A percentile compares a stretch with the other conserved stretches of the same genome.
These are phyloP conservation scores for Pisolithus microcarpus DNA, from an alignment of 768 basidiomycete genomes.

Conservation along the genomic window DNA sequence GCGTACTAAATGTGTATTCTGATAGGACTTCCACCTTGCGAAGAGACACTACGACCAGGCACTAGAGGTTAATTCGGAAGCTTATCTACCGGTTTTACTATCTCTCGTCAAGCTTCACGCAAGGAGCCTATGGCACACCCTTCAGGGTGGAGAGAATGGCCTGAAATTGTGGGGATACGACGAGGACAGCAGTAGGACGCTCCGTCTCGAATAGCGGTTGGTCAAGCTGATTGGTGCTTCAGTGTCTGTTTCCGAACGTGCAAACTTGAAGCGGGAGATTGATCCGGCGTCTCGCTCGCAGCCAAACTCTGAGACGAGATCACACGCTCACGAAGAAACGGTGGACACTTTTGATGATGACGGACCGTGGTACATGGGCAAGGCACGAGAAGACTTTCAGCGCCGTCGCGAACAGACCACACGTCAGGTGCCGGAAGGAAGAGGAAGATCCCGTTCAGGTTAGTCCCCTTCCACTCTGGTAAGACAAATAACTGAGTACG, in stretches of 20 bases:
- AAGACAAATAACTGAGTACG: neutral
- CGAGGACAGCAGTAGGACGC: slow-evolving; percentile 33
- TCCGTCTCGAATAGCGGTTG: too few species aligned
- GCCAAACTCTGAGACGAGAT: slow-evolving; percentile 1
- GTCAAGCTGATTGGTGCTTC: slow-evolving; percentile 4
- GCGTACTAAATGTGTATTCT: too few species aligned
- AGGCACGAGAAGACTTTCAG: slow-evolving; percentile 72
- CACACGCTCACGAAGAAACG: slow-evolving; percentile 15
- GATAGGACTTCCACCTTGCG: slow-evolving; percentile 89
- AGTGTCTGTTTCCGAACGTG: slow-evolving; percentile 22
- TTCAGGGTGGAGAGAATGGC: slow-evolving; percentile 63
- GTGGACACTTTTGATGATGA: slow-evolving; percentile 36
- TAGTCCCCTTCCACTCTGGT: slow-evolving; percentile 12
- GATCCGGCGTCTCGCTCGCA: slow-evolving; percentile 11
- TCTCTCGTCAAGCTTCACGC: slow-evolving; percentile 78
- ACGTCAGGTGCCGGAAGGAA: slow-evolving; percentile 39
- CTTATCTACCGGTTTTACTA: slow-evolving; percentile 79
- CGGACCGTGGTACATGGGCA: slow-evolving; percentile 77
- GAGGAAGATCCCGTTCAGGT: slow-evolving; percentile 78
- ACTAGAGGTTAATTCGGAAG: slow-evolving; percentile 80
- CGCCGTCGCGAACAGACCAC: slow-evolving; percentile 39
- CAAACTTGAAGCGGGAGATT: slow-evolving; percentile 17
- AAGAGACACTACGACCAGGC: slow-evolving; percentile 94
- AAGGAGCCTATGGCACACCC: slow-evolving; percentile 77
- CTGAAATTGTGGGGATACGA: slow-evolving; percentile 61